Evolutionary conservation across 1,139 yeast species (phyloP).

Genomic region (Sugiyamaella xylanicola): DNA sequence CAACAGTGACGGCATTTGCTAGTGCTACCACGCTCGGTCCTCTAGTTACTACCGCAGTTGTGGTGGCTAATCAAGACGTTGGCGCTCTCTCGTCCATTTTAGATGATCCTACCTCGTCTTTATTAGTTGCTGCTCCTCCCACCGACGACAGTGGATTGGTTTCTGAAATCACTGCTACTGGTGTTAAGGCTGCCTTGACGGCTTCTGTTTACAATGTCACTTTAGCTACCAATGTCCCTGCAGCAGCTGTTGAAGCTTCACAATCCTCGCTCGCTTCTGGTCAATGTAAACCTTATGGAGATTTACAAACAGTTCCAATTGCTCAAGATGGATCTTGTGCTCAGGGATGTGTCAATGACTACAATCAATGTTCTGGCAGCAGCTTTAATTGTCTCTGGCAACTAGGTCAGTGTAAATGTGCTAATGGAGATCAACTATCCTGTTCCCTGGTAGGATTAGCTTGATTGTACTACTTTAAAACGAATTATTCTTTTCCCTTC

Average conservation of each 20-base stretch:
- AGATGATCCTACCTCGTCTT: conserved; percentile 14
- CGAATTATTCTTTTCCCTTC: neutral
- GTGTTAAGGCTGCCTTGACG: conserved; percentile 17
- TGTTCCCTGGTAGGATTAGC: conserved; percentile 23
- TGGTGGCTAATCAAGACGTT: conserved; percentile 6
- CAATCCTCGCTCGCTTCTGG: neutral
- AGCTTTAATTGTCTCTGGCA: conserved; percentile 28
- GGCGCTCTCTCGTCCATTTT: conserved; percentile 4
- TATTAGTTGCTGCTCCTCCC: conserved; percentile 18
- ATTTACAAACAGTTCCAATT: conserved; percentile 24
- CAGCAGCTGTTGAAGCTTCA: neutral
- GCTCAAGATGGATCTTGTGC: conserved; percentile 32
- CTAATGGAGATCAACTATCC: conserved; percentile 32
- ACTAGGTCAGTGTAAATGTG: conserved; percentile 33
- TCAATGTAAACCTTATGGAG: conserved; percentile 26
- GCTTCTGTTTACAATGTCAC: neutral
- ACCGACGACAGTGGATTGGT: conserved; percentile 14
- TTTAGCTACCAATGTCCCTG: neutral
- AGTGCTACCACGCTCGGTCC: conserved; percentile 17
- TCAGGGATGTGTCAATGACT: conserved; percentile 31
- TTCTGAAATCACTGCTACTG: conserved; percentile 16
- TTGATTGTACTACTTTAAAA: conserved; percentile 1
- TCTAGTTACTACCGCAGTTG: conserved; percentile 16
- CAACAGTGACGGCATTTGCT: conserved; percentile 1
- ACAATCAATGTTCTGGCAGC: conserved; percentile 24